A percentile compares a stretch with the other conserved stretches of the same genome.
These are phyloP conservation scores for Prunus mume DNA, from an alignment of 306 rosid species.

Conservation along the genomic window DNA sequence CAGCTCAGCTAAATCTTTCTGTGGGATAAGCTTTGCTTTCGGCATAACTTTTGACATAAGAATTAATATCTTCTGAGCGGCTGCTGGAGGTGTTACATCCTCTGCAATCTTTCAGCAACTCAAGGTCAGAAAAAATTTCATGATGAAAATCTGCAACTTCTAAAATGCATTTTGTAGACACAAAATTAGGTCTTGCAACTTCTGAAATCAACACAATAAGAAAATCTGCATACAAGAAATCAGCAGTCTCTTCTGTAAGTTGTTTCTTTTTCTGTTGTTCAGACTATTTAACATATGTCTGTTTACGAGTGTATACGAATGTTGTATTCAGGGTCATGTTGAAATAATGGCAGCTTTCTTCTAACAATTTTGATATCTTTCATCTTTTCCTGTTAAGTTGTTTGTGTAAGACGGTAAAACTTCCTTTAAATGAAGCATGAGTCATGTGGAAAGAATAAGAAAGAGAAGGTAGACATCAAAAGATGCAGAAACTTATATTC, in stretches of 20 bases:
- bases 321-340: no score
- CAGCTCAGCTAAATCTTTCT: slow-evolving; percentile 56
- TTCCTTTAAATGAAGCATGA: no score
- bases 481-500: no score
- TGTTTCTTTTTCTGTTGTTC: not conserved
- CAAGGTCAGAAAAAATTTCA: slow-evolving; percentile 39
- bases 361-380: no score
- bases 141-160: not conserved
- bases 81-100: slow-evolving; percentile 61
- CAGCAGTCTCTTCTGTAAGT: not conserved
- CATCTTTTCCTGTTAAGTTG: no score
- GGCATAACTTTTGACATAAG: slow-evolving; percentile 64
- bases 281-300: no score
- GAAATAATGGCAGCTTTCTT: not conserved
- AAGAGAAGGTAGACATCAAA: no score
- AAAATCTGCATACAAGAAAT: not conserved
- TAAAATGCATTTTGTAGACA: not conserved
- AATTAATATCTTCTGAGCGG: slow-evolving; percentile 50
- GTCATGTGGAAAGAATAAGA: no score
- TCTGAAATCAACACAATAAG: not conserved
- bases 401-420: no score
- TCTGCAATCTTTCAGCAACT: slow-evolving; percentile 73
- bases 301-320: no score
- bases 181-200: not conserved
- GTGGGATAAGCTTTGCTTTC: slow-evolving; percentile 74